Conservation (phyloP, 2,329 filamentous ascomycete genomes). For the Biscogniauxia marginata region DNA sequence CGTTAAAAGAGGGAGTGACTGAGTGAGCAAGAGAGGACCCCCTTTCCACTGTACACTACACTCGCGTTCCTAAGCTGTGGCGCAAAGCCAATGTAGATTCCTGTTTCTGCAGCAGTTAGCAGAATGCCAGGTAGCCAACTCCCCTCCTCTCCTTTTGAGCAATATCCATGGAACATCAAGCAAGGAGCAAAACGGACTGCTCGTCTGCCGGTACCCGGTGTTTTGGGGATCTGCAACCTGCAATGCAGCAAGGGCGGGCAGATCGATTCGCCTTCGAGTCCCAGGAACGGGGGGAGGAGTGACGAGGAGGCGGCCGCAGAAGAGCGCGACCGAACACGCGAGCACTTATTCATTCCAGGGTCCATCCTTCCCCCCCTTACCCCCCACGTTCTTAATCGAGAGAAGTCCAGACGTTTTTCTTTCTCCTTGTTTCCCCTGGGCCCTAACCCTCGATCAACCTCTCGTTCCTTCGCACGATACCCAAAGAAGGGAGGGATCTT, state of each 20-base stretch:
- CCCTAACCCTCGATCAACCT: not conserved
- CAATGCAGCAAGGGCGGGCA: not conserved
- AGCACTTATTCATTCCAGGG: no score
- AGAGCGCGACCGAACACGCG: no score
- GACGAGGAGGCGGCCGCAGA: no score
- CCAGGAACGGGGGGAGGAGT: not conserved
- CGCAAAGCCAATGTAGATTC: no score
- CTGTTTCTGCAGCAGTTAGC: no score
- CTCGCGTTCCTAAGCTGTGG: no score
- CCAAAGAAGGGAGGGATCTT: not conserved
- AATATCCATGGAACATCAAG: not conserved
- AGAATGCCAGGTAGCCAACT: no score
- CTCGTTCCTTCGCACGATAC: not conserved
- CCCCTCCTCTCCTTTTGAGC: not conserved
- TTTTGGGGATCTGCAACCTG: not conserved
- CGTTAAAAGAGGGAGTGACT: no score
- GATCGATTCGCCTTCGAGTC: not conserved
- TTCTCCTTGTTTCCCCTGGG: not conserved
- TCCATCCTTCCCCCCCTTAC: no score
- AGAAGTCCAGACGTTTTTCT: not conserved
- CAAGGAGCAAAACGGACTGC: not conserved
- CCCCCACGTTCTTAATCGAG: no score
- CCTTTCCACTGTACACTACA: no score
- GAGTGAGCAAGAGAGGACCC: no score
- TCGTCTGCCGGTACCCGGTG: not conserved